A percentile compares a stretch with the other conserved stretches of the same genome.
phyloP scores from a whole-genome alignment of 441 rosid genomes.

The Macaranga tanarius region DNA sequence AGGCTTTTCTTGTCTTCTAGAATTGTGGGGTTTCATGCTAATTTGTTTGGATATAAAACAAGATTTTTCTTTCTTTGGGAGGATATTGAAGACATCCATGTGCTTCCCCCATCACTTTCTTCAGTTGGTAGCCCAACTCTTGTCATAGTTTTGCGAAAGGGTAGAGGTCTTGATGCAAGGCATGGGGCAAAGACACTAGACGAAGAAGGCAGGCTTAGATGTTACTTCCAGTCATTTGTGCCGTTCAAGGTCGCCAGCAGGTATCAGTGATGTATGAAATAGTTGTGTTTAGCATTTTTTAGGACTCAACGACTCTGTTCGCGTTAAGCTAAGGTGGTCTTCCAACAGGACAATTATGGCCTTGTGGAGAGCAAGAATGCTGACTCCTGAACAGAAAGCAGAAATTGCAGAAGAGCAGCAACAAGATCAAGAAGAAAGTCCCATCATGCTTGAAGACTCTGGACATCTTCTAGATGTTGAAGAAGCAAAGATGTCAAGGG shows the following conservation, averaged over 20 bases:
- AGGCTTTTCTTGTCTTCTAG: constrained; percentile 84
- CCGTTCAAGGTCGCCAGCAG: constrained; percentile 73
- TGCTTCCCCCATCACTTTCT: constrained; percentile 65
- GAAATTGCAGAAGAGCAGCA: constrained; percentile 56
- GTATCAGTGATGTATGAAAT: constrained; percentile 31
- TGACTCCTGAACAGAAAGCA: constrained; percentile 52
- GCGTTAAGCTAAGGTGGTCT: constrained; percentile 19
- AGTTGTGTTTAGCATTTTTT: not conserved
- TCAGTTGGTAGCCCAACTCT: constrained; percentile 76
- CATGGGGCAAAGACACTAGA: constrained; percentile 79
- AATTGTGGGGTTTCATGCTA: constrained; percentile 79
- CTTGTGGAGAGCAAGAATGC: constrained; percentile 70
- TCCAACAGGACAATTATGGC: constrained; percentile 72
- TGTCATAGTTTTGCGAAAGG: constrained; percentile 54
- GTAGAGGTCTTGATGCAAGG: constrained; percentile 68
- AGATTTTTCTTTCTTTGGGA: constrained; percentile 88
- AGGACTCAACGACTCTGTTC: not conserved
- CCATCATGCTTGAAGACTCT: constrained; percentile 36
- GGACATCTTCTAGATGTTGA: constrained; percentile 36
- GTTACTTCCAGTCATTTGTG: constrained; percentile 74
- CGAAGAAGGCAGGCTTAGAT: constrained; percentile 75
- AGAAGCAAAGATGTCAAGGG: constrained; percentile 49
- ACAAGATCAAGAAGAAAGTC: constrained; percentile 41
- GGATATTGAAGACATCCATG: constrained; percentile 73
- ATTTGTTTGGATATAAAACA: constrained; percentile 82